Conservation (phyloP, 139 green algal species). For the Medakamo hakoo region DNA sequence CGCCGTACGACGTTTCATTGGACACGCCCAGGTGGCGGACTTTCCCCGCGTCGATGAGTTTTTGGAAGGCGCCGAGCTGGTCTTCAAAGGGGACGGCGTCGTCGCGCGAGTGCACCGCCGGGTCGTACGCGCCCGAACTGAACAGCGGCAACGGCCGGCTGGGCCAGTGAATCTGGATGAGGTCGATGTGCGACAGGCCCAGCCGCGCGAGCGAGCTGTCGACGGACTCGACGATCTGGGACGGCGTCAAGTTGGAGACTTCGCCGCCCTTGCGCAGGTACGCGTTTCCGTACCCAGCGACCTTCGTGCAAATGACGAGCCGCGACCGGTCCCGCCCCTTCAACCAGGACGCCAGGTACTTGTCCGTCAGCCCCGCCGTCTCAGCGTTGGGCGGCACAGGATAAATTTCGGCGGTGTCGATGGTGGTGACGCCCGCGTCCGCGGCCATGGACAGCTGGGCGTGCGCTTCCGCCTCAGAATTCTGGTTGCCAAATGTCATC, state of each 20-base stretch:
- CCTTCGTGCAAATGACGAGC: conserved; percentile 76
- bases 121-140: conserved; percentile 47
- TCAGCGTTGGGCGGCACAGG: conserved; percentile 36
- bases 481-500: conserved; percentile 78
- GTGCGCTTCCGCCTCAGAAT: conserved; percentile 42
- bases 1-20: conserved; percentile 83
- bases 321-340: conserved; percentile 39
- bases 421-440: conserved; percentile 68
- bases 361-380: conserved; percentile 63
- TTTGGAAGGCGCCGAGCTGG: conserved; percentile 58
- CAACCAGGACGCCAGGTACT: conserved; percentile 71
- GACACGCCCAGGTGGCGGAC: conserved; percentile 73
- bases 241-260: conserved; percentile 22
- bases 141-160: conserved; percentile 55
- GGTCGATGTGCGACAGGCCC: conserved; percentile 69
- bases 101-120: conserved; percentile 26
- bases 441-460: conserved; percentile 36
- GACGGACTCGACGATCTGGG: conserved; percentile 54
- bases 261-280: conserved; percentile 36
- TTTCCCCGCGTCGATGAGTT: conserved; percentile 73
- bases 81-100: conserved; percentile 67
- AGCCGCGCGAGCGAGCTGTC: conserved; percentile 48
- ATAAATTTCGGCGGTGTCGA: conserved; percentile 82
- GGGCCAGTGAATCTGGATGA: conserved; percentile 74
- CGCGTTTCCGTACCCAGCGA: conserved; percentile 42